These are phyloP conservation scores for Lipomyces yamanashiensis DNA, from an alignment of 805 yeast species.

Conservation along the genomic window DNA sequence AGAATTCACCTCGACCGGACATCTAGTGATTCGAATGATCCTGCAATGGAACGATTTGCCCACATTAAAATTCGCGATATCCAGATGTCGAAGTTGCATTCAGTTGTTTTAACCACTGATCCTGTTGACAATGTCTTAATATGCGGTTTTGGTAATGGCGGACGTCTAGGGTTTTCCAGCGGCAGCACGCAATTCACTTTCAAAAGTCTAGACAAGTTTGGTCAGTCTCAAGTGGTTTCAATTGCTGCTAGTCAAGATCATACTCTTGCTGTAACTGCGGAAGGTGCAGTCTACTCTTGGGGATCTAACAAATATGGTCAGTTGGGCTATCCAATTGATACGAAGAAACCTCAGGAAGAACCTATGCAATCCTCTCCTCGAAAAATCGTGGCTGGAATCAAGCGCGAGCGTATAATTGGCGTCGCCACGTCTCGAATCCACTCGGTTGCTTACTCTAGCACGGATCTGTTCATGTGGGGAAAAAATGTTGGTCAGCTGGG, in stretches of 20 bases:
- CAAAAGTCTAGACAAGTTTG: constrained; percentile 48
- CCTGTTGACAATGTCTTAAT: constrained; percentile 54
- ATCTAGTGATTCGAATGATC: constrained; percentile 29
- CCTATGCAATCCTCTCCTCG: constrained; percentile 48
- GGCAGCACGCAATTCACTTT: constrained; percentile 46
- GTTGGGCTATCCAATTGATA: constrained; percentile 56
- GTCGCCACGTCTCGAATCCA: constrained; percentile 70
- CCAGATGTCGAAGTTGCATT: constrained; percentile 66
- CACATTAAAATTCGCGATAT: constrained; percentile 55
- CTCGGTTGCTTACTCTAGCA: constrained; percentile 60
- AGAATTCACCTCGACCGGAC: constrained; percentile 44
- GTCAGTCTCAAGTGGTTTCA: constrained; percentile 43
- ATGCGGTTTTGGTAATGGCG: constrained; percentile 71
- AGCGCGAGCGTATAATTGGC: constrained; percentile 49
- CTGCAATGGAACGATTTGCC: constrained; percentile 44
- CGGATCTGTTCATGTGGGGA: constrained; percentile 71
- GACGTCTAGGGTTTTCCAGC: constrained; percentile 66
- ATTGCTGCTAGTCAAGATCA: constrained; percentile 70
- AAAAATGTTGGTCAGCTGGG: constrained; percentile 84
- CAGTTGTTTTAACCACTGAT: constrained; percentile 61
- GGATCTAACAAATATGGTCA: constrained; percentile 75
- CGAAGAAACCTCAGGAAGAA: constrained; percentile 42
- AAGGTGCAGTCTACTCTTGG: constrained; percentile 72
- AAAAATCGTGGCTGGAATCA: constrained; percentile 50
- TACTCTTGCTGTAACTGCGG: constrained; percentile 58